Evolutionary conservation across 164 flowering plant genomes (phyloP), one percentile per base, ranked within the genome.

Genomic region (Euptelea pleiosperma): DNA sequence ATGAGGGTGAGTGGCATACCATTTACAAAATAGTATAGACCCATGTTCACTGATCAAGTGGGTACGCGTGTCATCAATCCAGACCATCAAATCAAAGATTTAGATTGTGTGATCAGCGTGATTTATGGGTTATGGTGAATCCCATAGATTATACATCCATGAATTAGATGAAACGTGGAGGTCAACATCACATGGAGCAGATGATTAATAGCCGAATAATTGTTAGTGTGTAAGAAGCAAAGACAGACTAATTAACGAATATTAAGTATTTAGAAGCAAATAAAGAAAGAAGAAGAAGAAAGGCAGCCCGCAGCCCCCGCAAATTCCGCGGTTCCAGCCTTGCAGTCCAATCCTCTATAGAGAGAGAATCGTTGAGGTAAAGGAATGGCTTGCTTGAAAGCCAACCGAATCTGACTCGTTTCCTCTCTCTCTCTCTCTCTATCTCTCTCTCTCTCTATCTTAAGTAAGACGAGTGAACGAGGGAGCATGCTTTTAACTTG

Each of bases 321-420:
- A 66, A 71, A 68, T 65, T 75, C 68, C 72, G 76, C 68, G 75
- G 76, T 69, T 75, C 78, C 79, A 76, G 82, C 69, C 85, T 78
- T 78, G 79, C 82, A 75, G 55, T 64, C 70, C 76, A 75, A 77
- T 73, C 73, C 61, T 70, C 61, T 42, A 28, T 34, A 12, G 22
- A 19, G n/a, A 36, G 49, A 59, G 70, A 77, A 75, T 73, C 76
- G 70, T 72, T 60, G 71, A 75, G 71, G 58, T 58, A 73, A 73
- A 75, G 75, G 61, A 58, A 65, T 69, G 70, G 66, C 50, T 70
- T 74, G 69, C 73, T 79, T 70, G 25, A 59, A 73, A 63, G 65
- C 60, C 69, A 63, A 63, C 69, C 74, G 73, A 73, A 70, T 69
- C 80, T 66, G 58, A 47, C 71, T 71, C 63, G 19, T 34, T 33